Percentiles rank a stretch among this genome's conserved stretches.
These are phyloP conservation scores for Boletus hoseneyae DNA, from an alignment of 1,284 basidiomycete genomes.

Conservation along the genomic window DNA sequence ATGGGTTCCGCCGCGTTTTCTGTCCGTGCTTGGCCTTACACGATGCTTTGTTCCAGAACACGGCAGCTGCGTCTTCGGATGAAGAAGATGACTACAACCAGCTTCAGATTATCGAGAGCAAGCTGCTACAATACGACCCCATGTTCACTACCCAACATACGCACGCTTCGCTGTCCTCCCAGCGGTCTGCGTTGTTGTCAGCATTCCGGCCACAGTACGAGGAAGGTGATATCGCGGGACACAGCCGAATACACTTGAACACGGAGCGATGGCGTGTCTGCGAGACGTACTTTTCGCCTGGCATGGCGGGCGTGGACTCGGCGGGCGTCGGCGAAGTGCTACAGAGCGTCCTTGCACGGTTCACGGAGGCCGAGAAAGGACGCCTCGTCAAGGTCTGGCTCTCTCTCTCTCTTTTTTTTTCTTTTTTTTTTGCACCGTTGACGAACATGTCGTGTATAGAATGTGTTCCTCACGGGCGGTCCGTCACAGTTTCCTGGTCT, in stretches of 20 bases:
- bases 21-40: constrained; percentile 1
- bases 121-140: constrained; percentile 82
- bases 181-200: constrained; percentile 79
- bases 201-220: constrained; percentile 78
- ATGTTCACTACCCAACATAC: constrained; percentile 82
- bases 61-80: constrained; percentile 85
- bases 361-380: constrained; percentile 63
- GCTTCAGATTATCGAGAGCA: constrained; percentile 75
- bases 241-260: constrained; percentile 84
- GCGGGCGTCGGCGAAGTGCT: constrained; percentile 92
- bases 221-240: constrained; percentile 67
- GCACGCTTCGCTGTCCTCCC: constrained; percentile 71
- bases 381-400: constrained; percentile 52
- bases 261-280: constrained; percentile 93
- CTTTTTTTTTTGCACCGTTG: no score
- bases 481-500: constrained; percentile 78
- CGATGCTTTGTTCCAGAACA: constrained; percentile 49
- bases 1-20: constrained; percentile 21
- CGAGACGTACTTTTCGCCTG: constrained; percentile 91
- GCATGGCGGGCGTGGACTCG: constrained; percentile 92
- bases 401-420: no score
- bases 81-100: constrained; percentile 89
- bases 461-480: constrained; percentile 89
- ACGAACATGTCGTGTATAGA: constrained; percentile 42
- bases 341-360: constrained; percentile 82